These are phyloP conservation scores for Solanum chmielewskii DNA, from an alignment of 257 asterid genomes.

Conservation along the genomic window DNA sequence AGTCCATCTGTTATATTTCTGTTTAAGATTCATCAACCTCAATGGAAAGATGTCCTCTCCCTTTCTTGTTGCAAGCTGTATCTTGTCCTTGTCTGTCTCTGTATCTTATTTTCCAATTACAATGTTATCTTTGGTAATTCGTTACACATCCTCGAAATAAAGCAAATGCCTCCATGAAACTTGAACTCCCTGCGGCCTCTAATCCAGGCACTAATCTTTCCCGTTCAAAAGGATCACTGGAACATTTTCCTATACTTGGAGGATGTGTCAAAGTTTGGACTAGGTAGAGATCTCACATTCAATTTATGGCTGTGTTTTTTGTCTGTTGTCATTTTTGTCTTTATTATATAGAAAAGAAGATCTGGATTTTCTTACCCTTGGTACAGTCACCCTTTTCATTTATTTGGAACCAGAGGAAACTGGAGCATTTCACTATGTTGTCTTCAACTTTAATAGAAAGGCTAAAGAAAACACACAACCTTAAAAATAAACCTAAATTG, in stretches of 20 bases:
- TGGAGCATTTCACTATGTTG: not conserved
- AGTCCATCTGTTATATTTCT: not conserved
- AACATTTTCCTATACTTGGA: not conserved
- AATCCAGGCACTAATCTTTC: not conserved
- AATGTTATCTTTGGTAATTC: not conserved
- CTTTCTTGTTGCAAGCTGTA: not conserved
- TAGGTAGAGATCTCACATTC: not conserved
- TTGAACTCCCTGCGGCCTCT: not conserved
- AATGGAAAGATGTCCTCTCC: not conserved
- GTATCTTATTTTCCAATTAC: not conserved
- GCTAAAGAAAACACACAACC: not conserved
- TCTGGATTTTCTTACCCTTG: not conserved
- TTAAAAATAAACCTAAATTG: not conserved
- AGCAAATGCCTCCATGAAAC: not conserved
- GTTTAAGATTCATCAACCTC: conserved; percentile 3
- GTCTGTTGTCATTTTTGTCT: not conserved
- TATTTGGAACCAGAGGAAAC: not conserved
- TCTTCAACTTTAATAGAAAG: not conserved
- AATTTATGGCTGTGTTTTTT: not conserved
- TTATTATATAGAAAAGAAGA: not conserved
- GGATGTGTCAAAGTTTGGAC: not conserved
- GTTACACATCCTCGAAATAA: not conserved
- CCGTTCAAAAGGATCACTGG: not conserved
- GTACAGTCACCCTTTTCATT: not conserved
- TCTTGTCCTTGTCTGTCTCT: not conserved